Percentiles rank a stretch among this genome's conserved stretches.
phyloP scores from a whole-genome alignment of 768 basidiomycete genomes.

The Cystobasidium tubakii region DNA sequence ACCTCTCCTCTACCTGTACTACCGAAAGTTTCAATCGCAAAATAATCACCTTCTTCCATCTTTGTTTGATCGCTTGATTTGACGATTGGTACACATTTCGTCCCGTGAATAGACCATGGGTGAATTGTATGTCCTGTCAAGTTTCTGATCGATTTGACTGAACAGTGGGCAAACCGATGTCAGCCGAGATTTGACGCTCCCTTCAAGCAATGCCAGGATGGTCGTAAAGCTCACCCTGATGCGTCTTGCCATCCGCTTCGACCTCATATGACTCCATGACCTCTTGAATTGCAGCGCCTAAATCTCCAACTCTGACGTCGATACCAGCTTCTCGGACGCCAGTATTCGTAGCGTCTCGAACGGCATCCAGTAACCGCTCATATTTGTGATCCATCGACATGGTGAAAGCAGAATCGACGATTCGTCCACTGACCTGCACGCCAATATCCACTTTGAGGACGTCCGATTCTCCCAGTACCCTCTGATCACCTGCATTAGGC shows the following conservation, averaged over 20 bases:
- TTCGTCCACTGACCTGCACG: slow-evolving; percentile 93
- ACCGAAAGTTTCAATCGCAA: slow-evolving; percentile 97
- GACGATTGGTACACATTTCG: slow-evolving; percentile 84
- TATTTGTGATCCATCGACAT: slow-evolving; percentile 80
- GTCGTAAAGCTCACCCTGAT: slow-evolving; percentile 32
- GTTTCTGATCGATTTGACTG: slow-evolving; percentile 84
- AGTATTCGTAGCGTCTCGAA: slow-evolving; percentile 87
- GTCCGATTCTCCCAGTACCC: slow-evolving; percentile 75
- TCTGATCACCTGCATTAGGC: slow-evolving; percentile 63
- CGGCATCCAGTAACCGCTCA: slow-evolving; percentile 79
- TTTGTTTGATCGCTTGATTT: slow-evolving; percentile 56
- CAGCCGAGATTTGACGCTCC: too few species aligned
- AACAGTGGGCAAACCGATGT: slow-evolving; percentile 45
- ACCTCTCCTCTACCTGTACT: slow-evolving; percentile 88
- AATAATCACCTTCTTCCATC: slow-evolving; percentile 99
- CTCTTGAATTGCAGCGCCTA: slow-evolving; percentile 87
- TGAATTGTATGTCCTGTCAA: slow-evolving; percentile 69
- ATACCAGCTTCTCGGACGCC: slow-evolving; percentile 92
- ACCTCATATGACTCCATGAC: slow-evolving; percentile 99
- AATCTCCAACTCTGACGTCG: slow-evolving; percentile 84
- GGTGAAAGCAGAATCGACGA: slow-evolving; percentile 93
- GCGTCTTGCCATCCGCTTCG: slow-evolving; percentile 61
- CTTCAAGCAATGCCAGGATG: too few species aligned
- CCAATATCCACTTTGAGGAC: slow-evolving; percentile 96
- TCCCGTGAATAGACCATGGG: slow-evolving; percentile 59